Percentiles rank a stretch among this genome's conserved stretches.
Conservation (phyloP, 345 rosid genomes). For the Murraya paniculata region DNA sequence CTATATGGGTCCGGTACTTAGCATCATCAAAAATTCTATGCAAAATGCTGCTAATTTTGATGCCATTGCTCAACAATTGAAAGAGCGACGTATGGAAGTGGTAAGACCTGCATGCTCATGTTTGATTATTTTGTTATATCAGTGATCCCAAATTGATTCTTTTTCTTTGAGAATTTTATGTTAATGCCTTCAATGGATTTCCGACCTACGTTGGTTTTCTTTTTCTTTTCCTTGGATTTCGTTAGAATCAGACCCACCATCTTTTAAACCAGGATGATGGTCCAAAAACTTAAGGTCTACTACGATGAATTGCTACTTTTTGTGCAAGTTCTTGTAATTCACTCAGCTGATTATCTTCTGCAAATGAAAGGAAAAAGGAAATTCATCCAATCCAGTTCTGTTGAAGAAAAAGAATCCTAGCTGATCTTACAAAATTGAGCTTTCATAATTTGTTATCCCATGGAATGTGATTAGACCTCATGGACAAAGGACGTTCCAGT, state of each 20-base stretch:
- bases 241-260: background rate
- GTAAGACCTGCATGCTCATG: constrained; percentile 37
- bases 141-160: background rate
- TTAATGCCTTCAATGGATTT: background rate
- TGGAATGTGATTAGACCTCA: constrained; percentile 4
- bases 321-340: background rate
- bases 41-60: constrained; percentile 68
- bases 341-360: background rate
- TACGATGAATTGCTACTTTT: background rate
- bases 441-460: background rate
- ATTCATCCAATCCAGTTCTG: background rate
- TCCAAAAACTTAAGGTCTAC: background rate
- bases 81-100: constrained; percentile 29
- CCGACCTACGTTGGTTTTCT: background rate
- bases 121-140: background rate
- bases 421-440: background rate
- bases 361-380: background rate
- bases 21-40: constrained; percentile 62
- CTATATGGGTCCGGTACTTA: constrained; percentile 53
- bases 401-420: background rate
- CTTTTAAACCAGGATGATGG: background rate
- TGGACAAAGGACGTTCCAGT: background rate
- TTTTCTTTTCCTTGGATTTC: background rate
- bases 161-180: background rate
- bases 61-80: constrained; percentile 51